Evolutionary conservation across 2,329 filamentous ascomycete species (phyloP), one percentile per base, ranked within the genome.

Genomic region (Bipolaris oryzae): DNA sequence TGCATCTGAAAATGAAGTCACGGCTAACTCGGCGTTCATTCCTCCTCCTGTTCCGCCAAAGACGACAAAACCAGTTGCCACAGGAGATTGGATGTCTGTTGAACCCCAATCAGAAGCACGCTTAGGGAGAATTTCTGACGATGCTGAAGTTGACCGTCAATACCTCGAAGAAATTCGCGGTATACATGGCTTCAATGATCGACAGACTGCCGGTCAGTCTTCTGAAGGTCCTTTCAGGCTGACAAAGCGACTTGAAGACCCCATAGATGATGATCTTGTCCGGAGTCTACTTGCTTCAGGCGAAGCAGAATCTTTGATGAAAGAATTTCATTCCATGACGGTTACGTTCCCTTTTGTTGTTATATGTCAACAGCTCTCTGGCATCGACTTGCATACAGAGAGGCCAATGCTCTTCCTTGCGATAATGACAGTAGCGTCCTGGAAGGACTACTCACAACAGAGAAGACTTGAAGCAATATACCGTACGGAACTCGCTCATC

Each of bases 401-500:
- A 69, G 68, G 15, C 71, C 72, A 2, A 74, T 75, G 72, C 55
- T 74, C 3, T 67, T 74, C 33, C 63, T 74, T 13, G 70, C 71
- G 1, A 64, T 74, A 7, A 54, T 74, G 0, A 69, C 65, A 7
- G 67, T 64, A 9, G 65, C 72, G 1, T 73, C 71, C 0, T 72
- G 67, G 65, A 62, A 61, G 50, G 60, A 73, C 10, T 70, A 71
- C 41, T 43, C 59, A 6, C 66, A 61, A 7, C 70, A 72, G 42
- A 67, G 64, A 58, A 33, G 47, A 16, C 66, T 75, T 18, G 72
- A 75, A 31, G 42, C 51, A 4, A 28, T 67, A 1, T 75, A 66
- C 45, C 68, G 72, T 1, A 66, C 47, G 1, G 69, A 75, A 43
- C 61, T 75, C n/a, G 72, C 72, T 2, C 57, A 69, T n/a, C 68